Evolutionary conservation across 768 basidiomycete genomes (phyloP).

Genomic region (Cytidiella melzeri): DNA sequence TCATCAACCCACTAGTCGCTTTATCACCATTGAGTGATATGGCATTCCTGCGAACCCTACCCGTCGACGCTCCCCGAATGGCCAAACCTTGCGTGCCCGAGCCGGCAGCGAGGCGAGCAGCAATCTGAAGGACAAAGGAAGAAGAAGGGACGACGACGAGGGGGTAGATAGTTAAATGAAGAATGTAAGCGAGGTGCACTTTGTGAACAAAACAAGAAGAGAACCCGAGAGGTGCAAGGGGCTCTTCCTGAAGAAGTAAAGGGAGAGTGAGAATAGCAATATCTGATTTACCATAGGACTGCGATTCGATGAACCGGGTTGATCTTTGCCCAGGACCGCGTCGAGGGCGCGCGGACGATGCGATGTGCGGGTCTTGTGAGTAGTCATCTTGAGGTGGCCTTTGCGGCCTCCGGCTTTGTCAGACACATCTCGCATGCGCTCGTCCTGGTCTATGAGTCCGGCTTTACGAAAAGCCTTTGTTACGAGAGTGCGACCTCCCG

Average conservation of each 20-base stretch:
- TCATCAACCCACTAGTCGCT: constrained; percentile 25
- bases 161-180: constrained; percentile 35
- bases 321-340: constrained; percentile 37
- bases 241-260: constrained; percentile 16
- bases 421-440: constrained; percentile 64
- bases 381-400: constrained; percentile 51
- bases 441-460: constrained; percentile 71
- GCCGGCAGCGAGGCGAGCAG: constrained; percentile 35
- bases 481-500: constrained; percentile 54
- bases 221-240: constrained; percentile 6
- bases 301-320: constrained; percentile 41
- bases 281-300: constrained; percentile 64
- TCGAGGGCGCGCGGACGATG: constrained; percentile 60
- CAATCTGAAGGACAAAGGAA: constrained; percentile 31
- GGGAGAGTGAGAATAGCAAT: constrained; percentile 24
- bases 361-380: constrained; percentile 53
- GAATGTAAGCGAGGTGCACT: constrained; percentile 30
- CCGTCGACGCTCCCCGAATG: constrained; percentile 61
- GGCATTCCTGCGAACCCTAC: constrained; percentile 57
- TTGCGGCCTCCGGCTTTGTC: constrained; percentile 74
- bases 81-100: constrained; percentile 47
- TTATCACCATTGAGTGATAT: constrained; percentile 26
- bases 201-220: constrained; percentile 12
- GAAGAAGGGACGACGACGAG: constrained; percentile 20
- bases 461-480: constrained; percentile 59